A percentile compares a stretch with the other conserved stretches of the same genome.
Evolutionary conservation across 495 filamentous ascomycete species (phyloP).

Genomic region (Podospora tetraspora): DNA sequence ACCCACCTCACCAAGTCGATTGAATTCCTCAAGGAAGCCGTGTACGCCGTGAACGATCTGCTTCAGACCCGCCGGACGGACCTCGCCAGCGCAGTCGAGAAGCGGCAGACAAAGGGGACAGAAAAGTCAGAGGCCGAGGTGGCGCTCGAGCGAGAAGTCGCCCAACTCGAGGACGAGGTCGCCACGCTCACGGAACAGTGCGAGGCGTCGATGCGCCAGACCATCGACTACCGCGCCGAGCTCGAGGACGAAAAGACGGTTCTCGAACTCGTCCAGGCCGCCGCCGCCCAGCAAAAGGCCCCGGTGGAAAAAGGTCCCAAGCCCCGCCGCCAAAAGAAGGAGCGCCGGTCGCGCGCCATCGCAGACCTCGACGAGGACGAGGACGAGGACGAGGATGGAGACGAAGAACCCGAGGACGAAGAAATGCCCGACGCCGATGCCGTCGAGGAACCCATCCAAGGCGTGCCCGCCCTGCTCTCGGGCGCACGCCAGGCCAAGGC

Average conservation of each 20-base stretch:
- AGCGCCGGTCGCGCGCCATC: conserved; percentile 12
- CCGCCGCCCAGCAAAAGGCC: conserved; percentile 14
- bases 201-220: conserved; percentile 39
- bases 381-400: conserved; percentile 36
- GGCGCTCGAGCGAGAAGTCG: conserved; percentile 34
- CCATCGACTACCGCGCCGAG: conserved; percentile 45
- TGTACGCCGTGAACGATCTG: conserved; percentile 50
- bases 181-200: conserved; percentile 33
- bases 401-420: conserved; percentile 17
- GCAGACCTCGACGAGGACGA: conserved; percentile 18
- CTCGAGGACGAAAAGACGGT: conserved; percentile 41
- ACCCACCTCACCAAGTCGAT: conserved; percentile 36
- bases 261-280: conserved; percentile 34
- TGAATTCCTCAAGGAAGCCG: conserved; percentile 30
- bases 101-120: conserved; percentile 30
- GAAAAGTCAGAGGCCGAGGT: conserved; percentile 37
- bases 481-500: conserved; percentile 31
- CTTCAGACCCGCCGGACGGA: conserved; percentile 46
- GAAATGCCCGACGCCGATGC: conserved; percentile 20
- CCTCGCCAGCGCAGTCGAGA: conserved; percentile 31
- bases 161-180: conserved; percentile 35
- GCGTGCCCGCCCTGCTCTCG: conserved; percentile 34
- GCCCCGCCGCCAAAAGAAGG: conserved; percentile 15
- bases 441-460: conserved; percentile 18
- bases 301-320: conserved; percentile 13